Base-by-base conservation (phyloP, 257 asterid genomes). In the Cynanchum wilfordii region DNA sequence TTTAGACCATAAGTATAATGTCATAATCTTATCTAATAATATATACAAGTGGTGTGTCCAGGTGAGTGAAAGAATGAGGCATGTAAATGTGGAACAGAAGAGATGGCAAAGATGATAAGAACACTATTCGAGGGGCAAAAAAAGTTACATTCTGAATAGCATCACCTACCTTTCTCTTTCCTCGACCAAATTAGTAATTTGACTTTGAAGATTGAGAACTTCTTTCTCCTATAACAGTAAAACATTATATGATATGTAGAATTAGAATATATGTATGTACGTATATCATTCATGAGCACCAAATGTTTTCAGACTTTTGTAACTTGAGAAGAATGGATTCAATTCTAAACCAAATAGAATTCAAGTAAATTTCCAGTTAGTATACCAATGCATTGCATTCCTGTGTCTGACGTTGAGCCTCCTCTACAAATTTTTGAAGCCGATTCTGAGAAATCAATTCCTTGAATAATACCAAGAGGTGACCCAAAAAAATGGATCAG, bases 351-450 rank as follows among this genome's bases (percentile, higher is more conserved):
- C 57, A 51, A 68, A 20, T 54, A 77, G 38, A 54, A 38, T 58
- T 60, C 5, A 59, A 79, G 38, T 57, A 16, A 73, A 49, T 47
- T 44, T 71, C 63, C 58, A 68, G 20, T 49, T 51, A 44, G 27
- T 38, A 29, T 87, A 92, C 98, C 98, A 85, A 85, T 36, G 82
- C 76, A 78, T 30, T 81, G 77, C 78, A 78, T 71, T 89, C 81
- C 76, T 76, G 86, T 67, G 85, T 84, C 62, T 83, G 89, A 68
- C 86, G 89, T 67, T 88, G 93, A 83, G 93, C 96, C 74, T 85
- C 93, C 83, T 87, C 91, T 49, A 90, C 83, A 59, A 90, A 76
- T 86, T 83, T 87, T 71, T 92, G 96, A 73, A 92, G 86, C 77
- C 84, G 93, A 77, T 89, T 83, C 76, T 92, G 90, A 75, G 87